Evolutionary conservation across 768 basidiomycete genomes (phyloP).

Genomic region (Ramaria sp.): DNA sequence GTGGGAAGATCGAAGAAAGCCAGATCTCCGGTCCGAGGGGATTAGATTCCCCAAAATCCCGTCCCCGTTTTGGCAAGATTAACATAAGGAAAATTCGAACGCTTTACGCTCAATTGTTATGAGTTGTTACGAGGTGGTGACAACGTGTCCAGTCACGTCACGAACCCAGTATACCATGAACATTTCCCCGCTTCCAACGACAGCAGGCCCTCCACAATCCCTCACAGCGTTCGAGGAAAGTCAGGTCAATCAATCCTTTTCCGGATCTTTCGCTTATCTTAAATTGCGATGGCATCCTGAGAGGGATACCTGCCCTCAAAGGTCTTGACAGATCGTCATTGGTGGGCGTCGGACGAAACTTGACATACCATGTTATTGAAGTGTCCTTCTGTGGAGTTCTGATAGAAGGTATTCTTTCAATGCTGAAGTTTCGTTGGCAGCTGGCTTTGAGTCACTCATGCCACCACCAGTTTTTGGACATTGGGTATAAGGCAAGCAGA

Average conservation of each 20-base stretch:
- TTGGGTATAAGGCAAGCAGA: constrained; percentile 67
- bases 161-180: background rate
- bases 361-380: background rate
- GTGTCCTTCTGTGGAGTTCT: background rate
- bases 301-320: background rate
- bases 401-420: background rate
- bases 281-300: background rate
- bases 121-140: background rate
- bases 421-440: background rate
- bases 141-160: background rate
- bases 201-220: background rate
- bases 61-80: too few species aligned
- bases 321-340: background rate
- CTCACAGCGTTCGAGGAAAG: too few species aligned
- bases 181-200: background rate
- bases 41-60: too few species aligned
- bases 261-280: too few species aligned
- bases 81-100: too few species aligned
- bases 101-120: too few species aligned
- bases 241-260: too few species aligned
- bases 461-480: constrained; percentile 55
- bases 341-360: background rate
- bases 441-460: background rate
- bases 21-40: too few species aligned
- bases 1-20: too few species aligned